Evolutionary conservation across 140 eudicot species (phyloP).

Genomic region (Senecio squalidus): DNA sequence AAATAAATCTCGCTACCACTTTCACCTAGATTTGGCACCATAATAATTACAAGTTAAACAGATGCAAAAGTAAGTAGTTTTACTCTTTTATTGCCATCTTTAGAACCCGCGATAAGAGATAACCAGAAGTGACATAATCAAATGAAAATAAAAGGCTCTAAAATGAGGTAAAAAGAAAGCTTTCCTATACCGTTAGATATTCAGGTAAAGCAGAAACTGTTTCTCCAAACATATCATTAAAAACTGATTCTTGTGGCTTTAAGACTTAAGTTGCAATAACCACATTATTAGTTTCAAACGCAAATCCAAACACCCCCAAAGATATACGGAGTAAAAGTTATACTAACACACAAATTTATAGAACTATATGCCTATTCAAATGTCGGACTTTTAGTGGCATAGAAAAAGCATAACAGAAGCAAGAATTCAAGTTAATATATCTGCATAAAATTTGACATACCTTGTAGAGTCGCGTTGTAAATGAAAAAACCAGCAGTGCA

Average conservation of each 20-base stretch:
- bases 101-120: too few species aligned
- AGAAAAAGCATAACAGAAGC: not conserved
- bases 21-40: conserved; percentile 53
- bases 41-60: not conserved
- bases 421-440: not conserved
- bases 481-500: conserved; percentile 57
- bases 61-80: not conserved
- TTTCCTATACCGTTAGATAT: too few species aligned
- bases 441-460: conserved; percentile 24
- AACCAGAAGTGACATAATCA: not conserved
- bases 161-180: not conserved
- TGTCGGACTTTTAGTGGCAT: not conserved
- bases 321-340: not conserved
- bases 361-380: not conserved
- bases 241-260: not conserved
- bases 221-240: too few species aligned
- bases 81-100: not conserved
- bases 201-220: too few species aligned
- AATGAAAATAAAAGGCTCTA: not conserved
- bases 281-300: not conserved
- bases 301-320: not conserved
- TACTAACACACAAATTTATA: not conserved
- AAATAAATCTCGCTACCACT: conserved; percentile 46
- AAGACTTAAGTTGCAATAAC: not conserved
- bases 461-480: conserved; percentile 72